Percentiles rank a stretch among this genome's conserved stretches.
Evolutionary conservation across 495 filamentous ascomycete genomes (phyloP).

Genomic region (Aspergillus baeticus): DNA sequence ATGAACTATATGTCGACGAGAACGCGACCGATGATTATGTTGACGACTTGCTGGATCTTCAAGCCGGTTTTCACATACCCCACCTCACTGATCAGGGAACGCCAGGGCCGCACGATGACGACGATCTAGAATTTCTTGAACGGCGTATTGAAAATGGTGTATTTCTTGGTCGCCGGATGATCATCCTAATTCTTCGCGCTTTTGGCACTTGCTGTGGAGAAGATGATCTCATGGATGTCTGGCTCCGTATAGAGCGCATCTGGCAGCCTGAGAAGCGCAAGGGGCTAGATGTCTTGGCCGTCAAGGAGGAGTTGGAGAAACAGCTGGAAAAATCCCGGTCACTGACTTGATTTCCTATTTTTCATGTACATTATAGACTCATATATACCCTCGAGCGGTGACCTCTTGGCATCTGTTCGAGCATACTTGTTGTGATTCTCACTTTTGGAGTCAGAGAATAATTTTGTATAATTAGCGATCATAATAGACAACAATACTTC

Average conservation of each 20-base stretch:
- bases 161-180: constrained; percentile 43
- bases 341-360: not conserved
- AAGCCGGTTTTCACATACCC: constrained; percentile 20
- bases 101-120: constrained; percentile 10
- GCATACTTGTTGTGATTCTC: too few relatives aligned
- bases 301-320: constrained; percentile 41
- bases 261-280: constrained; percentile 42
- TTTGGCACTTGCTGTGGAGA: constrained; percentile 42
- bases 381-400: constrained; percentile 24
- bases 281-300: constrained; percentile 33
- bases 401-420: too few relatives aligned
- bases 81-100: constrained; percentile 15
- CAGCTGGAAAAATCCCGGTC: constrained; percentile 25
- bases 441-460: not conserved
- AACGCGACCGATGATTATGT: not conserved
- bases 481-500: constrained; percentile 9
- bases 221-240: constrained; percentile 39
- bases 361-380: constrained; percentile 38
- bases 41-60: not conserved
- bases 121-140: constrained; percentile 19
- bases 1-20: not conserved
- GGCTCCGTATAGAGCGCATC: constrained; percentile 41
- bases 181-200: constrained; percentile 39
- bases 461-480: constrained; percentile 9
- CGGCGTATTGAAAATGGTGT: constrained; percentile 41